These are phyloP conservation scores for Auriculariales sp. DNA, from an alignment of 768 basidiomycete species.

Conservation along the genomic window DNA sequence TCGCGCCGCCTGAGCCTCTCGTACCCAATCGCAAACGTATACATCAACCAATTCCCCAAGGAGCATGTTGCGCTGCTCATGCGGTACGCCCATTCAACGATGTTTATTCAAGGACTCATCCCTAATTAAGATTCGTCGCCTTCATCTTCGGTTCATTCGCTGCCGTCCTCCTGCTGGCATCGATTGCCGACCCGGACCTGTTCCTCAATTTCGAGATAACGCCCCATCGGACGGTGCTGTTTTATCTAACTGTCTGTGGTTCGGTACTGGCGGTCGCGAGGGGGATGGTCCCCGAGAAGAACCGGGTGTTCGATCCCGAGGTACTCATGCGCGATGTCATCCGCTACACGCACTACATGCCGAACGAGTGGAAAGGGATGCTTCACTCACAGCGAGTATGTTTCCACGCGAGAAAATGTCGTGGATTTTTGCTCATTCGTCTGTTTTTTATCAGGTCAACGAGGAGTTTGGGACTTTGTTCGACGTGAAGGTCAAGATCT, in stretches of 20 bases:
- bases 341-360: constrained; percentile 91
- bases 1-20: constrained; percentile 73
- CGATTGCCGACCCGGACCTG: constrained; percentile 85
- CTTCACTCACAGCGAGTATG: constrained; percentile 78
- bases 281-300: constrained; percentile 93
- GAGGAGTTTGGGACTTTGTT: constrained; percentile 85
- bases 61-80: constrained; percentile 81
- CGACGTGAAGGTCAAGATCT: constrained; percentile 80
- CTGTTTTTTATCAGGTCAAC: constrained; percentile 47
- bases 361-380: constrained; percentile 77
- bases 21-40: constrained; percentile 82
- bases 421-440: constrained; percentile 1
- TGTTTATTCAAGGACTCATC: background rate
- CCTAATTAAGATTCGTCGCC: constrained; percentile 65
- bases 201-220: constrained; percentile 93
- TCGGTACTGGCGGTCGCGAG: constrained; percentile 78
- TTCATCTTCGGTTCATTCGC: constrained; percentile 96
- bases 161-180: constrained; percentile 83
- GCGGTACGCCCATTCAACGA: constrained; percentile 40
- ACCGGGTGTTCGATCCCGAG: constrained; percentile 88
- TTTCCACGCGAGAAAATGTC: constrained; percentile 1
- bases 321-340: constrained; percentile 85
- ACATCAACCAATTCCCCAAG: constrained; percentile 96
- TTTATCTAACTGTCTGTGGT: constrained; percentile 83
- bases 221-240: constrained; percentile 79